Conservation (phyloP, 2,329 filamentous ascomycete species). For the Alternaria arborescens region DNA sequence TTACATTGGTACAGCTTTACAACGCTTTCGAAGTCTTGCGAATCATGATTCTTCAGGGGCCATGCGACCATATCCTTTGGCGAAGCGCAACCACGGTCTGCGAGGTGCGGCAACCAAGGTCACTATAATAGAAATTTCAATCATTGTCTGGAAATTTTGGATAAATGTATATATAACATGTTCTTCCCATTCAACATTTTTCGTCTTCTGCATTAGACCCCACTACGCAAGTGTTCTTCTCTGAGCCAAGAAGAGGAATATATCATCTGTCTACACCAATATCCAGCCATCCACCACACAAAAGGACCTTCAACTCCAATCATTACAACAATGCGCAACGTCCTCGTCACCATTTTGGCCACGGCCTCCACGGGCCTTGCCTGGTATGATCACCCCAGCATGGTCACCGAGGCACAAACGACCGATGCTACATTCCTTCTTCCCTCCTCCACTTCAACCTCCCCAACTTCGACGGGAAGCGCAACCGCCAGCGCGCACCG, state of each 20-base stretch:
- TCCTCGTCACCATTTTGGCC: neutral
- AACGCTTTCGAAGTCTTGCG: neutral
- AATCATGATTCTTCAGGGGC: neutral
- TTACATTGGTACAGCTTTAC: neutral
- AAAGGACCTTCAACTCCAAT: too few species aligned
- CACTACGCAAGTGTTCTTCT: neutral
- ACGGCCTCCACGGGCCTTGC: neutral
- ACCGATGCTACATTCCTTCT: neutral
- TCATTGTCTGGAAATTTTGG: too few species aligned
- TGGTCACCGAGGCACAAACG: too few species aligned
- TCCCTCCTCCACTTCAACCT: neutral
- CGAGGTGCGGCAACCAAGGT: neutral
- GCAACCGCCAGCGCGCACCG: neutral
- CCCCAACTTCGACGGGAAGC: neutral
- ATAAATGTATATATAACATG: neutral
- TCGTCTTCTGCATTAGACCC: neutral
- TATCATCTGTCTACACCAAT: neutral
- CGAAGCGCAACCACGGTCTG: neutral
- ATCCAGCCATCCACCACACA: neutral
- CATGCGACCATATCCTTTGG: neutral
- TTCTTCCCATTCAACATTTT: neutral
- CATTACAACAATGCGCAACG: neutral
- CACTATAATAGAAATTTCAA: neutral
- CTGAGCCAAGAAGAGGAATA: neutral
- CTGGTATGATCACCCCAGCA: neutral